These are phyloP conservation scores for Jasminum sambac DNA, from an alignment of 257 asterid species.

Conservation along the genomic window DNA sequence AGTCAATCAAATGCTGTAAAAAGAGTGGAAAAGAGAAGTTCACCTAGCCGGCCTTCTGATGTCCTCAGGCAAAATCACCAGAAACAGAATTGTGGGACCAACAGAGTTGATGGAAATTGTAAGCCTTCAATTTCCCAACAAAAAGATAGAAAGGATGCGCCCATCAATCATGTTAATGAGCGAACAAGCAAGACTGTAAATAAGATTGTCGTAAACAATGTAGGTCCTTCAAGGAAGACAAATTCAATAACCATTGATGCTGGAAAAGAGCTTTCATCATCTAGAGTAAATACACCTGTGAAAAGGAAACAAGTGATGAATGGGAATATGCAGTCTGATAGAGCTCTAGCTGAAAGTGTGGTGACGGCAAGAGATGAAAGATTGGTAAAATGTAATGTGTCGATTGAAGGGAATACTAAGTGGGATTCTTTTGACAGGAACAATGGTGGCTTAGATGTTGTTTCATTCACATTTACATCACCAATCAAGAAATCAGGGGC, in stretches of 20 bases:
- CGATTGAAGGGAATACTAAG: conserved; percentile 47
- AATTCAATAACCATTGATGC: conserved; percentile 51
- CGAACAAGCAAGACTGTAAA: conserved; percentile 52
- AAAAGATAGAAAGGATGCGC: conserved; percentile 49
- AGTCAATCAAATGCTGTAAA: conserved; percentile 46
- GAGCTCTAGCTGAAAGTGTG: conserved; percentile 32
- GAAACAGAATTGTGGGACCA: conserved; percentile 73
- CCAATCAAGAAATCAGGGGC: conserved; percentile 73
- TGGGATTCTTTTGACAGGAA: conserved; percentile 66
- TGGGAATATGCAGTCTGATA: conserved; percentile 40
- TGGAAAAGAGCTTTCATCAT: conserved; percentile 58
- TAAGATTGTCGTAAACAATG: conserved; percentile 55
- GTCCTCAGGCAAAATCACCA: conserved; percentile 81
- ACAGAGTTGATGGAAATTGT: conserved; percentile 37
- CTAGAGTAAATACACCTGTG: conserved; percentile 41
- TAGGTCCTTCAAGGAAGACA: conserved; percentile 51
- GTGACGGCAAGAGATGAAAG: conserved; percentile 40
- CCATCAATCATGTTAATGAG: conserved; percentile 40
- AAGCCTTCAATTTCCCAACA: conserved; percentile 45
- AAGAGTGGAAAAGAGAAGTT: conserved; percentile 51
- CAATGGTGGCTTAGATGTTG: conserved; percentile 68
- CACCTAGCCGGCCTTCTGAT: conserved; percentile 51
- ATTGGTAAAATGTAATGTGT: conserved; percentile 50
- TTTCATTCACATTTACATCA: conserved; percentile 94
- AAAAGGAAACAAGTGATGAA: conserved; percentile 43